These are phyloP conservation scores for Hanseniaspora thailandica DNA, from an alignment of 805 yeast species.

Conservation along the genomic window DNA sequence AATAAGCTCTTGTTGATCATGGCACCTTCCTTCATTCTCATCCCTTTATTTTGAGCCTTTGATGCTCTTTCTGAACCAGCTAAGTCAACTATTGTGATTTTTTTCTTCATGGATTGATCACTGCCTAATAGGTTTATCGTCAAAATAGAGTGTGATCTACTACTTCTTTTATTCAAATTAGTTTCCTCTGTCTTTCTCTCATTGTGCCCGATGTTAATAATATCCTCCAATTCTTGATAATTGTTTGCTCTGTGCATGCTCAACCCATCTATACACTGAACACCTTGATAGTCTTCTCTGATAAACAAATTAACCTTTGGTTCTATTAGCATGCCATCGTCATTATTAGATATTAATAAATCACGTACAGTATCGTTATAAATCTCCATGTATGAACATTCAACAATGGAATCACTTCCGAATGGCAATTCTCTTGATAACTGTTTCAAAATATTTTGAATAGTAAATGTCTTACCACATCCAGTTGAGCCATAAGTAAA, in stretches of 20 bases:
- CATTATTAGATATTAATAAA: conserved; percentile 31
- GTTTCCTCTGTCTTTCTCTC: conserved; percentile 80
- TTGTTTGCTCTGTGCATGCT: conserved; percentile 42
- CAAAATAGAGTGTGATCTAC: conserved; percentile 87
- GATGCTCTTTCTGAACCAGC: conserved; percentile 96
- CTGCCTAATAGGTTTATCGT: conserved; percentile 62
- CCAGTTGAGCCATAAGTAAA: conserved; percentile 98
- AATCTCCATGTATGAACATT: conserved; percentile 69
- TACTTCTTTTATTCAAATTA: conserved; percentile 79
- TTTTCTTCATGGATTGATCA: conserved; percentile 27
- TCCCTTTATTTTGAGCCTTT: conserved; percentile 75
- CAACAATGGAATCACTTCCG: conserved; percentile 28
- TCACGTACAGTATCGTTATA: conserved; percentile 85
- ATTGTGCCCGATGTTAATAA: conserved; percentile 57
- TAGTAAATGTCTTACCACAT: conserved; percentile 92
- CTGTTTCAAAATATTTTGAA: conserved; percentile 45
- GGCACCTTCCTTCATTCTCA: conserved; percentile 78
- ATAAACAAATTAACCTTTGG: conserved; percentile 25
- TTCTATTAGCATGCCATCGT: neutral
- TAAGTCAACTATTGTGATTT: conserved; percentile 60
- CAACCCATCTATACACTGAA: conserved; percentile 12
- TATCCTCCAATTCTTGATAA: conserved; percentile 67
- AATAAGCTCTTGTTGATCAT: conserved; percentile 78
- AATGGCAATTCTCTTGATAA: conserved; percentile 65
- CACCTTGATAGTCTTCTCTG: conserved; percentile 36